Conservation (phyloP, 1,284 basidiomycete species). For the Sporisorium exsertum region DNA sequence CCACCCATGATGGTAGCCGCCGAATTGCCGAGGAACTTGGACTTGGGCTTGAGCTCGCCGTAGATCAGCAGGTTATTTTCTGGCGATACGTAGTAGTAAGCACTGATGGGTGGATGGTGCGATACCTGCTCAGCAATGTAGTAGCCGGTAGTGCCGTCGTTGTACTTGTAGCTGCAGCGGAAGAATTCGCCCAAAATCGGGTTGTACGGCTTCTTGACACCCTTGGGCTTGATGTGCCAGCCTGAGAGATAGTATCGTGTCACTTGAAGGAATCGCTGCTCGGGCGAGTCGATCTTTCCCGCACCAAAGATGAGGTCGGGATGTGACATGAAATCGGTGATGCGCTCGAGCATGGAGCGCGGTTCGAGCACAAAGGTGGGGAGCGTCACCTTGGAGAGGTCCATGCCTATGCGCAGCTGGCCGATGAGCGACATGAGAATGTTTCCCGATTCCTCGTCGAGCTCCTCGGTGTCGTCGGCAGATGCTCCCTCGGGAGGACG, state of each 20-base stretch:
- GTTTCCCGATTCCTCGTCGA: slow-evolving; percentile 71
- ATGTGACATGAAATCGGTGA: slow-evolving; percentile 95
- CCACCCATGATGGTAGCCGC: slow-evolving; percentile 81
- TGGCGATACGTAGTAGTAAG: slow-evolving; percentile 97
- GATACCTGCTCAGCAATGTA: slow-evolving; percentile 95
- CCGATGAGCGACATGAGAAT: slow-evolving; percentile 76
- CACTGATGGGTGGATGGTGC: slow-evolving; percentile 93
- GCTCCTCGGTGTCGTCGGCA: slow-evolving; percentile 69
- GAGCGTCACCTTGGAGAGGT: slow-evolving; percentile 86
- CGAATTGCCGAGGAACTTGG: slow-evolving; percentile 90
- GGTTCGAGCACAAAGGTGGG: slow-evolving; percentile 69
- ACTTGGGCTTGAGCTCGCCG: slow-evolving; percentile 94
- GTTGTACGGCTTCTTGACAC: slow-evolving; percentile 99
- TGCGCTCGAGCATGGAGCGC: slow-evolving; percentile 68
- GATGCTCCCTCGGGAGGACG: slow-evolving; percentile 65
- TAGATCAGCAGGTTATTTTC: slow-evolving; percentile 82
- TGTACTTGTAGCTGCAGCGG: slow-evolving; percentile 92
- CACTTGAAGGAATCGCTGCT: slow-evolving; percentile 91
- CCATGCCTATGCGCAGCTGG: slow-evolving; percentile 92
- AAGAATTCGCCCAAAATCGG: slow-evolving; percentile 98
- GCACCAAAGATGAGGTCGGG: slow-evolving; percentile 96
- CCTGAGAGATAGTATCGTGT: slow-evolving; percentile 96
- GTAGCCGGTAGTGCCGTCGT: slow-evolving; percentile 89
- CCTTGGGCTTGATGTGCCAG: slow-evolving; percentile 99
- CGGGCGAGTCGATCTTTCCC: slow-evolving; percentile 80